Evolutionary conservation across 2,329 filamentous ascomycete species (phyloP).

Genomic region (Leptographium flavum): DNA sequence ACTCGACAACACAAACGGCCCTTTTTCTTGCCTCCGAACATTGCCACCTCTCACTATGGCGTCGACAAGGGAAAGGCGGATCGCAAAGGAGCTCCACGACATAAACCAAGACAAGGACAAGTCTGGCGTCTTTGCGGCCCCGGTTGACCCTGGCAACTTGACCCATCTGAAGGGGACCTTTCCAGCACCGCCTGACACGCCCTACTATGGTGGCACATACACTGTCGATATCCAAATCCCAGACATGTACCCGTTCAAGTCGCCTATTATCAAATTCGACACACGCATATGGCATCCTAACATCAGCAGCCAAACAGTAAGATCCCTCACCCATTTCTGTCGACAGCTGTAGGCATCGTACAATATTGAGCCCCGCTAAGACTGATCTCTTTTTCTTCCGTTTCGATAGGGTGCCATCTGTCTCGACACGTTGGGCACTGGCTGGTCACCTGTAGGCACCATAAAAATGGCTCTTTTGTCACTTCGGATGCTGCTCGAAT

Average conservation of each 20-base stretch:
- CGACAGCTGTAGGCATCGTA: too few species aligned
- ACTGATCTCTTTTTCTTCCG: too few species aligned
- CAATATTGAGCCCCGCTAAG: too few species aligned
- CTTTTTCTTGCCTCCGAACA: neutral
- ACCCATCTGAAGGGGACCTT: slow-evolving; percentile 76
- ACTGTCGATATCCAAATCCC: slow-evolving; percentile 78
- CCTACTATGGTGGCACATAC: slow-evolving; percentile 79
- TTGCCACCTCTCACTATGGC: slow-evolving; percentile 21
- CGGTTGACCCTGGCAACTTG: slow-evolving; percentile 53
- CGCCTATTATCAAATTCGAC: slow-evolving; percentile 78
- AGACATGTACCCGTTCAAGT: slow-evolving; percentile 81
- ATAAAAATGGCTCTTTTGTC: slow-evolving; percentile 93
- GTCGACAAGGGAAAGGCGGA: slow-evolving; percentile 40
- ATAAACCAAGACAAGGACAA: slow-evolving; percentile 56
- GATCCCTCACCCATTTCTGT: slow-evolving; percentile 17
- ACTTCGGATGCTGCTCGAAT: slow-evolving; percentile 81
- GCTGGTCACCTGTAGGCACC: slow-evolving; percentile 92
- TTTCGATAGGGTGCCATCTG: slow-evolving; percentile 74
- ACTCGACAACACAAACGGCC: neutral
- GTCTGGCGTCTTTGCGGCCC: slow-evolving; percentile 61
- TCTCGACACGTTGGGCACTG: slow-evolving; percentile 75
- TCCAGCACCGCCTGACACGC: slow-evolving; percentile 76
- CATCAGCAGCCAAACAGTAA: slow-evolving; percentile 80
- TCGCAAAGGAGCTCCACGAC: slow-evolving; percentile 64
- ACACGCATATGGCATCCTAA: slow-evolving; percentile 98